Percentiles rank a stretch among this genome's conserved stretches.
Conservation (phyloP, 768 basidiomycete species). For the Naganishia antarctica region DNA sequence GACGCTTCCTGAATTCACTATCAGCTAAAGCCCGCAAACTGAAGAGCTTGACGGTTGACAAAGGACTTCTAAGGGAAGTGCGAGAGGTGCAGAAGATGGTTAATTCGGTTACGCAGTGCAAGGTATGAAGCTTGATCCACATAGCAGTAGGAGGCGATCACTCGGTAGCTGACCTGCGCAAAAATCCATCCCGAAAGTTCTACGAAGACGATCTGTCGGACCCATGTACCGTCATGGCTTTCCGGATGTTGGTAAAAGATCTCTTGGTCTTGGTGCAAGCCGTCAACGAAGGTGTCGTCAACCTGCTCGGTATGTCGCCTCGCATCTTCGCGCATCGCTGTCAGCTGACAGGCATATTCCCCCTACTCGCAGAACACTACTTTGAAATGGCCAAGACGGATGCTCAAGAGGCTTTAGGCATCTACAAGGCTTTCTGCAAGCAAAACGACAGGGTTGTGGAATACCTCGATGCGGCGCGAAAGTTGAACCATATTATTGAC, state of each 20-base stretch:
- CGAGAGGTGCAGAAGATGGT: conserved; percentile 85
- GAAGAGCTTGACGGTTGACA: conserved; percentile 87
- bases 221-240: conserved; percentile 77
- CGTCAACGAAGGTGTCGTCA: conserved; percentile 82
- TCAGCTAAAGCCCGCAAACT: conserved; percentile 60
- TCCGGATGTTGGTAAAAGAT: conserved; percentile 93
- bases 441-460: conserved; percentile 87
- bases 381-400: conserved; percentile 98
- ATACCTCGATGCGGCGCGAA: conserved; percentile 83
- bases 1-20: background rate
- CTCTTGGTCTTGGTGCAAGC: conserved; percentile 91
- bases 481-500: conserved; percentile 85
- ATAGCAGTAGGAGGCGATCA: background rate
- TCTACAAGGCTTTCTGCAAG: conserved; percentile 90
- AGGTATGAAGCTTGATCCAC: conserved; percentile 64
- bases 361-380: conserved; percentile 66
- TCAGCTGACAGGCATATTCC: background rate
- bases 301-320: conserved; percentile 52
- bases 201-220: conserved; percentile 91
- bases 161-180: background rate
- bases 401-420: conserved; percentile 71
- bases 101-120: conserved; percentile 77
- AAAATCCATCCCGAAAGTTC: conserved; percentile 57
- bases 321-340: background rate
- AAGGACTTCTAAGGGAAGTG: conserved; percentile 87